phyloP scores from a whole-genome alignment of 371 early-diverging fungal species.

The Coemansia sp. region DNA sequence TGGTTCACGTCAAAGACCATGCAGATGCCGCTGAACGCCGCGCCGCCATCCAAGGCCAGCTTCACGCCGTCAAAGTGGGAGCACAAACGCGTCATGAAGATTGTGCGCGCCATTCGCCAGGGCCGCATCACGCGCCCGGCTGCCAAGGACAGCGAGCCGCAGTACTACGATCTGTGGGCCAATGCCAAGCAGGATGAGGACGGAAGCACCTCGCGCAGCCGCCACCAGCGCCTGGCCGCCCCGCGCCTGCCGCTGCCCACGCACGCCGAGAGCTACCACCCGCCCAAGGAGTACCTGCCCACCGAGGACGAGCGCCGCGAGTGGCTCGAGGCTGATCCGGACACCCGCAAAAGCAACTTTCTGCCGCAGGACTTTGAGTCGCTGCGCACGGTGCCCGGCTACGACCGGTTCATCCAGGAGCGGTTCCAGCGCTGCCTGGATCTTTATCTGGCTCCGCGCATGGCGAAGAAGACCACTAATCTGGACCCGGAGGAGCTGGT shows the following conservation, averaged over 20 bases:
- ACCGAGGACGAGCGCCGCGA: constrained; percentile 75
- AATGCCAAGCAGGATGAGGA: constrained; percentile 56
- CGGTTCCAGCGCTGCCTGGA: constrained; percentile 95
- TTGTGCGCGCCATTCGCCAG: constrained; percentile 89
- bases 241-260: constrained; percentile 88
- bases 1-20: constrained; percentile 87
- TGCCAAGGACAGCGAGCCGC: constrained; percentile 63
- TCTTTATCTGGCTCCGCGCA: constrained; percentile 93
- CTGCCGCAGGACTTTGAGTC: constrained; percentile 80
- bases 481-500: constrained; percentile 91
- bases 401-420: constrained; percentile 84
- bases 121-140: constrained; percentile 69
- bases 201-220: constrained; percentile 10
- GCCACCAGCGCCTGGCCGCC: constrained; percentile 78
- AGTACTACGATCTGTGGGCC: constrained; percentile 85
- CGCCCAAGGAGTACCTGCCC: constrained; percentile 94
- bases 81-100: constrained; percentile 88
- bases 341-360: constrained; percentile 76
- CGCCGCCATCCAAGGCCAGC: constrained; percentile 92
- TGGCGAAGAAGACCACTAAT: constrained; percentile 79
- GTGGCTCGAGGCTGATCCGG: constrained; percentile 78
- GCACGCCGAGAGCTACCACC: constrained; percentile 95
- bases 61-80: constrained; percentile 95
- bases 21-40: constrained; percentile 74
- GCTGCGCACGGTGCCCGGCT: constrained; percentile 86